phyloP scores from a whole-genome alignment of 176 grass and related monocot genomes.

The Cenchrus americanus region DNA sequence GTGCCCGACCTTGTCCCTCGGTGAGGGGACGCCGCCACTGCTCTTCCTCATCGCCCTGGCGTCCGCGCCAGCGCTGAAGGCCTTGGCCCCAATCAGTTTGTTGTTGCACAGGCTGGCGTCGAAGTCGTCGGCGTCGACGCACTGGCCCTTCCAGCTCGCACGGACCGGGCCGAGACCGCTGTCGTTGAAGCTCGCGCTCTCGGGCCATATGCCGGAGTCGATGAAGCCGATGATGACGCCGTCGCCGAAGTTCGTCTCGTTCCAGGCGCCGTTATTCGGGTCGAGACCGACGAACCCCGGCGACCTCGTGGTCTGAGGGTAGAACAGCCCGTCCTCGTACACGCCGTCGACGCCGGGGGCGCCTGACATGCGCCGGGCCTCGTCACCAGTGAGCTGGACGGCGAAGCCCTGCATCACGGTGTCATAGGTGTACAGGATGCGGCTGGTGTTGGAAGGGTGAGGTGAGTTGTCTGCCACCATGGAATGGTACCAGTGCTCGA shows the following conservation, averaged over 20 bases:
- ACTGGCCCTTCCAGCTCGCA: slow-evolving; percentile 9
- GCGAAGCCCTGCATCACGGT: slow-evolving; percentile 21
- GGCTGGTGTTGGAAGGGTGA: not conserved
- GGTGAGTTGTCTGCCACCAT: not conserved
- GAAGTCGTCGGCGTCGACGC: slow-evolving; percentile 12
- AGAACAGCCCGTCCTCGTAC: not conserved
- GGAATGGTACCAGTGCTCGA: slow-evolving; percentile 2
- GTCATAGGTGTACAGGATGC: slow-evolving; percentile 13
- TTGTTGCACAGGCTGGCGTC: slow-evolving; percentile 36
- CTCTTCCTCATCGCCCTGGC: not conserved
- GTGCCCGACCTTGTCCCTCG: not conserved
- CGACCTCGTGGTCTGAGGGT: not conserved
- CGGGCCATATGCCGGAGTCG: slow-evolving; percentile 8
- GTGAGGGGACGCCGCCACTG: not conserved
- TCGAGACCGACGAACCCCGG: not conserved
- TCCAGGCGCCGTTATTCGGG: not conserved
- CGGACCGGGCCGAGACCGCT: slow-evolving; percentile 13
- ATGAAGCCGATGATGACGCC: slow-evolving; percentile 11
- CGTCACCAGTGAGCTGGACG: slow-evolving; percentile 13
- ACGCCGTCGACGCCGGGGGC: not conserved
- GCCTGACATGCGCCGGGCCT: not conserved
- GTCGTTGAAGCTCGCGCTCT: slow-evolving; percentile 16
- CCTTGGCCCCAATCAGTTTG: slow-evolving; percentile 36
- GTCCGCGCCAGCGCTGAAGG: not conserved
- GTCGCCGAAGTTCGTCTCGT: slow-evolving; percentile 24